Evolutionary conservation across 306 rosid species (phyloP), one percentile per base, ranked within the genome.

Genomic region (Bauhinia variegata): DNA sequence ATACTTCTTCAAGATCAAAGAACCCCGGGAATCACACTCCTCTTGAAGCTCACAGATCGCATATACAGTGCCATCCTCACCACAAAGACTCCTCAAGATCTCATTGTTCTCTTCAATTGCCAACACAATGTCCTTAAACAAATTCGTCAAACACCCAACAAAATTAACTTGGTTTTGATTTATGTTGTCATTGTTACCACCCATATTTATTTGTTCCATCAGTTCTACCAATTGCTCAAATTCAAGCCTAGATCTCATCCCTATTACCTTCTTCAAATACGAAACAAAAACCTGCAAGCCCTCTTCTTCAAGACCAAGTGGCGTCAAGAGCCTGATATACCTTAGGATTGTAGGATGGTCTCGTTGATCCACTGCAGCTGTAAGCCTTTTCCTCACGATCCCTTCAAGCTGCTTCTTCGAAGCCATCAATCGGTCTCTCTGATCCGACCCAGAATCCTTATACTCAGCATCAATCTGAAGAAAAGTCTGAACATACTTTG

Each of bases 21-120:
- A 78, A 77, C 99, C 97, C 18, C 96, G 78, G 2, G 90, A 79
- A 57, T 93, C 97, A 72, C 97, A 93, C 70, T 90, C 99, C 84
- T 90, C 99, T 54, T 93, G 99, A 48, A 93, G 97, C 80, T 93
- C 99, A 39, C 96, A 90, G 44, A 93, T 88, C 1, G 97, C 96
- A 41, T 93, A 93, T 5, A 86, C 99, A 60, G 90, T 75, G 7
- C 99, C 99, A 77, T 93, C 99, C 72, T 93, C 99, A 1, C 97
- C 97, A 48, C 99, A 93, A 8, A 93, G 82, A 61, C 90, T 84
- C 68, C 88, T 81, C 84, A 90, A 71, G 61, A 93, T 88, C 72
- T 77, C 91, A 64, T 81, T 74, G 57, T 93, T 93, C 75, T 93
- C 97, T 57, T 93, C 96, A 60, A 93, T 61, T 0, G 97, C 99